These are phyloP conservation scores for Lipomyces japonicus DNA, from an alignment of 805 yeast species.

Conservation along the genomic window DNA sequence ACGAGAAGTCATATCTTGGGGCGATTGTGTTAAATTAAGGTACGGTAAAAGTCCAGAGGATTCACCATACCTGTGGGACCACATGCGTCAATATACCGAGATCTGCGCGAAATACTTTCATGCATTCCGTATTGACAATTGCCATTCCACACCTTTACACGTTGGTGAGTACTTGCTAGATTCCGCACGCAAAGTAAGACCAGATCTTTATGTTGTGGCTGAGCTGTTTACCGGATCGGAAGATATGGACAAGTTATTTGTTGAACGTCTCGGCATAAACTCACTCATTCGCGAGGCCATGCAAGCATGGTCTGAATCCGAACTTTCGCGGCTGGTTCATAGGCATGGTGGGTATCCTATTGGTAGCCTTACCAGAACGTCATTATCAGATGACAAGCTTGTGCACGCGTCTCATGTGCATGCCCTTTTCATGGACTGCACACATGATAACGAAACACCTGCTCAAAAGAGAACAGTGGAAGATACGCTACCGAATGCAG, in stretches of 20 bases:
- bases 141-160: conserved; percentile 93
- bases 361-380: conserved; percentile 64
- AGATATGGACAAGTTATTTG: conserved; percentile 81
- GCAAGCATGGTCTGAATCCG: conserved; percentile 90
- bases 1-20: conserved; percentile 95
- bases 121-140: conserved; percentile 91
- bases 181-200: conserved; percentile 78
- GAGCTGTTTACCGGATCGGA: conserved; percentile 93
- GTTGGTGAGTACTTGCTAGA: conserved; percentile 88
- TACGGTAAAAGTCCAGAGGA: conserved; percentile 76
- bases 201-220: conserved; percentile 87
- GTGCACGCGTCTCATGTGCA: conserved; percentile 75
- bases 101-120: conserved; percentile 68
- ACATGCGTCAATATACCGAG: conserved; percentile 76
- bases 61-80: conserved; percentile 83
- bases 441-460: conserved; percentile 93
- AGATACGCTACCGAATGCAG: conserved; percentile 93
- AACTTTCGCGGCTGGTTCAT: conserved; percentile 79
- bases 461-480: conserved; percentile 86
- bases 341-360: conserved; percentile 94
- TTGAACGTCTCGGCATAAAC: conserved; percentile 83
- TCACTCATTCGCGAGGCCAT: conserved; percentile 92
- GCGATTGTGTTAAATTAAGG: conserved; percentile 90
- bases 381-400: conserved; percentile 42
- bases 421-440: conserved; percentile 95